phyloP scores from a whole-genome alignment of 768 basidiomycete species.

The Lenzites betulinus region DNA sequence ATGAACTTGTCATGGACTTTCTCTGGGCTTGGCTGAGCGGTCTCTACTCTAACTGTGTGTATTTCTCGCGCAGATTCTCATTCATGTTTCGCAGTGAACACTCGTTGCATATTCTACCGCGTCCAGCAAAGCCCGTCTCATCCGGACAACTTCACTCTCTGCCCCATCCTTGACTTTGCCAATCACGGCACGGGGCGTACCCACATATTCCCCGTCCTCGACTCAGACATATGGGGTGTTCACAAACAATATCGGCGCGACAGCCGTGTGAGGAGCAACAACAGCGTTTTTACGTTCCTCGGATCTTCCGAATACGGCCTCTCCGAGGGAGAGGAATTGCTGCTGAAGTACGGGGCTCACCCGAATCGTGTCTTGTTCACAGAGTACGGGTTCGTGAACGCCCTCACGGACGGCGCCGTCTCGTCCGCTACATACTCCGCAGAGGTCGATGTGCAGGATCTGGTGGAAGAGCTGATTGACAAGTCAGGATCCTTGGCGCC shows the following conservation, averaged over 20 bases:
- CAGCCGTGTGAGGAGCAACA: conserved; percentile 29
- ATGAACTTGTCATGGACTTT: conserved; percentile 40
- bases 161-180: conserved; percentile 89
- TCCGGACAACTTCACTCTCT: conserved; percentile 81
- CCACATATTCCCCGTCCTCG: conserved; percentile 45
- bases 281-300: conserved; percentile 51
- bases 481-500: conserved; percentile 40
- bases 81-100: conserved; percentile 66
- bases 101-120: conserved; percentile 81
- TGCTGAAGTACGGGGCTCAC: conserved; percentile 80
- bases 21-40: conserved; percentile 95
- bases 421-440: conserved; percentile 38
- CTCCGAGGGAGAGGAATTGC: conserved; percentile 62
- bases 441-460: conserved; percentile 64
- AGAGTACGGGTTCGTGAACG: conserved; percentile 87
- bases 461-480: conserved; percentile 53
- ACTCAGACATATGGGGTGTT: conserved; percentile 37
- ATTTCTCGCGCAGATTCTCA: neutral
- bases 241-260: conserved; percentile 40
- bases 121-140: conserved; percentile 49
- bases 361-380: conserved; percentile 75
- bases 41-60: conserved; percentile 30
- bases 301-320: conserved; percentile 38
- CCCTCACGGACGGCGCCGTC: conserved; percentile 32
- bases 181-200: conserved; percentile 61